A percentile compares a stretch with the other conserved stretches of the same genome.
Evolutionary conservation across 352 stramenopile genomes (phyloP).

Genomic region (Globisporangium recalcitrans): DNA sequence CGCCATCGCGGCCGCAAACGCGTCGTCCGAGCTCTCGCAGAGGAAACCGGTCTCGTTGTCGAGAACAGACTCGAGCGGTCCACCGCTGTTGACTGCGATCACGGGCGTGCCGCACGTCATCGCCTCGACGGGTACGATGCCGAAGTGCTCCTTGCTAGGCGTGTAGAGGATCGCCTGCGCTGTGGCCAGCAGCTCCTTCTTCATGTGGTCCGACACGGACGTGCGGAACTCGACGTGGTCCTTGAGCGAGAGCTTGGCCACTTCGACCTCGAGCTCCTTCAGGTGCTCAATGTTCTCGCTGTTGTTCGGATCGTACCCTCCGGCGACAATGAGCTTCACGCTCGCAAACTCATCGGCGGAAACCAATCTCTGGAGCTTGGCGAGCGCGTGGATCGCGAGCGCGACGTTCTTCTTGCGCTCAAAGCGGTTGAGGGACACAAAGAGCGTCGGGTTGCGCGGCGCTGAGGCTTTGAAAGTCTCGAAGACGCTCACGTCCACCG

Average conservation of each 20-base stretch:
- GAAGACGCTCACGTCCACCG: slow-evolving; percentile 85
- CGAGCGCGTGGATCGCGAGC: slow-evolving; percentile 83
- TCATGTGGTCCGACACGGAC: slow-evolving; percentile 86
- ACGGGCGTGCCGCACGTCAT: slow-evolving; percentile 95
- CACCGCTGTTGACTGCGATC: slow-evolving; percentile 92
- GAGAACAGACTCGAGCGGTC: slow-evolving; percentile 94
- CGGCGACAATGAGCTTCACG: slow-evolving; percentile 90
- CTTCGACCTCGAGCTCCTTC: slow-evolving; percentile 83
- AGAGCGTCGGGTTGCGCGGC: slow-evolving; percentile 42
- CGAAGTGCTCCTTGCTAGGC: slow-evolving; percentile 96
- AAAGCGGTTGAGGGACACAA: slow-evolving; percentile 98
- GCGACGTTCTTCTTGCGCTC: slow-evolving; percentile 98
- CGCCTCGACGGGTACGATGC: slow-evolving; percentile 98
- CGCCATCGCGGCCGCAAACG: slow-evolving; percentile 61
- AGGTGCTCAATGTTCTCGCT: slow-evolving; percentile 95
- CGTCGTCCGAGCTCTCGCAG: slow-evolving; percentile 48
- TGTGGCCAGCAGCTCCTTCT: slow-evolving; percentile 79
- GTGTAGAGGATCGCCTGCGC: slow-evolving; percentile 94
- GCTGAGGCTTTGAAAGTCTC: slow-evolving; percentile 28
- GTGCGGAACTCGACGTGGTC: slow-evolving; percentile 84
- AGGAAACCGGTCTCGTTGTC: slow-evolving; percentile 86
- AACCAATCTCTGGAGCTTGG: slow-evolving; percentile 42
- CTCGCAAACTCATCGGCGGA: slow-evolving; percentile 31
- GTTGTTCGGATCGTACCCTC: slow-evolving; percentile 95
- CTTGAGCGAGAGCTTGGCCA: slow-evolving; percentile 36